Evolutionary conservation across 2,329 filamentous ascomycete genomes (phyloP).

Genomic region (Colletotrichum sp.): DNA sequence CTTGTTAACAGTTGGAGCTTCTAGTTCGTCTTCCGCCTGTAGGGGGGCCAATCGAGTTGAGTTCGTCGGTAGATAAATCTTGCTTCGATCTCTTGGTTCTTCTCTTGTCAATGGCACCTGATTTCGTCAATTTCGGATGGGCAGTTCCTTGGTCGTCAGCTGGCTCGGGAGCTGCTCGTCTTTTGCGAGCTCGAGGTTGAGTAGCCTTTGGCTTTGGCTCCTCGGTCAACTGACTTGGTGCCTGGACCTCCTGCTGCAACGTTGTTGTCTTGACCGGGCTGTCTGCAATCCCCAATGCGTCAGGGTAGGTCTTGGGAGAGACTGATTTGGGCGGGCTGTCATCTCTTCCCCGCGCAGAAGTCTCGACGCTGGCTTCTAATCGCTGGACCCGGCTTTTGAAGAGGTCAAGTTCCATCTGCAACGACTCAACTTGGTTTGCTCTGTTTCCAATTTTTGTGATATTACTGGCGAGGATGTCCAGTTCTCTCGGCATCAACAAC

Average conservation of each 20-base stretch:
- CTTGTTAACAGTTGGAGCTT: background rate
- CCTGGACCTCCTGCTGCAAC: background rate
- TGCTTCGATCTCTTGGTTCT: background rate
- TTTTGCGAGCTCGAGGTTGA: background rate
- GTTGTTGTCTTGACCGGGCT: background rate
- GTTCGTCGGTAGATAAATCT: background rate
- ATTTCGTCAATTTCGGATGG: background rate
- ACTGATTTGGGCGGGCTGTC: background rate
- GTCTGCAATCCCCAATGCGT: background rate
- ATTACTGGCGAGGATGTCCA: conserved; percentile 43
- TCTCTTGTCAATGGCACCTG: background rate
- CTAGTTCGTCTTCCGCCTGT: background rate
- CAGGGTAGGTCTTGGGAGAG: background rate
- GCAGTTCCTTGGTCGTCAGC: too few relatives aligned
- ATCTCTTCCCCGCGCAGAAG: background rate
- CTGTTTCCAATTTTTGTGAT: conserved; percentile 42
- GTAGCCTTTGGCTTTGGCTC: background rate
- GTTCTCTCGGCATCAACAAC: conserved; percentile 27
- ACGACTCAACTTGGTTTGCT: conserved; percentile 41
- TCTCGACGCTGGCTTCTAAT: conserved; percentile 29
- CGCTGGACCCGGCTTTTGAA: conserved; percentile 40
- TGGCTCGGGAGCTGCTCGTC: background rate
- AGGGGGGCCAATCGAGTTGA: background rate
- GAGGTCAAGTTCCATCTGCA: conserved; percentile 47
- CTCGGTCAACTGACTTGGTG: background rate